Evolutionary conservation across 2,329 filamentous ascomycete species (phyloP).

Genomic region (Claviceps humidiphila): DNA sequence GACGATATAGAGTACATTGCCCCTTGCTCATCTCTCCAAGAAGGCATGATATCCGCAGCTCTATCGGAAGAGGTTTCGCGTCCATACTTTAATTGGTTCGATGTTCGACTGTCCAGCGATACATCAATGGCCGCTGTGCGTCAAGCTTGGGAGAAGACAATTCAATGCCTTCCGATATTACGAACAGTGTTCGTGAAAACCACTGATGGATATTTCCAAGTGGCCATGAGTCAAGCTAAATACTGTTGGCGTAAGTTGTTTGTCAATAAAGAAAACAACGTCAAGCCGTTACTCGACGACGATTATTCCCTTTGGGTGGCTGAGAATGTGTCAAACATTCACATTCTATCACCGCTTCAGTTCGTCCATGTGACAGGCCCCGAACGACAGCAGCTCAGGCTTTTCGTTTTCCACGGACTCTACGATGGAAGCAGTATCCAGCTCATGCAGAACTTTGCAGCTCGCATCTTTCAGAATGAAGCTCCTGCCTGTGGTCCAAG

Average conservation of each 20-base stretch:
- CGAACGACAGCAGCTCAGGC: conserved; percentile 1
- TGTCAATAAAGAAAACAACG: conserved; percentile 15
- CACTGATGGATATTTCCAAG: conserved; percentile 63
- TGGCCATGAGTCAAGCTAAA: conserved; percentile 35
- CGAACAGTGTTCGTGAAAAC: conserved; percentile 62
- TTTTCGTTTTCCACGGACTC: conserved; percentile 59
- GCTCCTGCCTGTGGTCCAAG: conserved; percentile 26
- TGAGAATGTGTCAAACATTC: conserved; percentile 34
- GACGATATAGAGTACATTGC: conserved; percentile 56
- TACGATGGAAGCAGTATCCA: conserved; percentile 76
- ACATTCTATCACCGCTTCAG: conserved; percentile 39
- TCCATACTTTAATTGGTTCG: conserved; percentile 69
- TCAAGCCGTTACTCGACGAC: conserved; percentile 21
- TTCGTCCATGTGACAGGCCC: conserved; percentile 25
- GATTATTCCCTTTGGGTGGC: conserved; percentile 38
- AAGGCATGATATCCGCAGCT: conserved; percentile 69
- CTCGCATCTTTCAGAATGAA: conserved; percentile 10
- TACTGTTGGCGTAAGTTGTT: conserved; percentile 31
- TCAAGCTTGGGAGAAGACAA: conserved; percentile 42
- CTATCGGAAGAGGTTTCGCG: conserved; percentile 37
- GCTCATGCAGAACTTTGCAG: conserved; percentile 49
- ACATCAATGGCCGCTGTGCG: conserved; percentile 36
- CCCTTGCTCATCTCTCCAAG: conserved; percentile 75
- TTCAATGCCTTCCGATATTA: conserved; percentile 47
- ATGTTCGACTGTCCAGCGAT: conserved; percentile 35